Conservation (phyloP, 352 stramenopile species). For the Pythium graminicola region DNA sequence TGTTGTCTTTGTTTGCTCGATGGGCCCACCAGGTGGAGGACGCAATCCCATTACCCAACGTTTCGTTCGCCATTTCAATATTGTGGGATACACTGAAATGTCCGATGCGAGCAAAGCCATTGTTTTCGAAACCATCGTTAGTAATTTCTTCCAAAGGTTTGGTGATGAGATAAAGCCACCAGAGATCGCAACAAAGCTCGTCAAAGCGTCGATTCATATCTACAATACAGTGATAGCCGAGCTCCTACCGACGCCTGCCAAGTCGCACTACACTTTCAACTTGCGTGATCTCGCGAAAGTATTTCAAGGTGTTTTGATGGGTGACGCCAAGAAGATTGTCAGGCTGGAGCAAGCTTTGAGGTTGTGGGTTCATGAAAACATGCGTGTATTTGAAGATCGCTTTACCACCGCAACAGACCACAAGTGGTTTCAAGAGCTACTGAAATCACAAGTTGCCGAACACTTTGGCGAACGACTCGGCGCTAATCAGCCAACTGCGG, state of each 20-base stretch:
- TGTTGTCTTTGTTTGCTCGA: constrained; percentile 85
- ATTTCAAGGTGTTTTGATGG: constrained; percentile 89
- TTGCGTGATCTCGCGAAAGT: constrained; percentile 93
- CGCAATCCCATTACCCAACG: constrained; percentile 90
- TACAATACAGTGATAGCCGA: constrained; percentile 89
- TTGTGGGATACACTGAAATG: constrained; percentile 88
- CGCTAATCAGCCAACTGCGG: constrained; percentile 59
- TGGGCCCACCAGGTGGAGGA: constrained; percentile 90
- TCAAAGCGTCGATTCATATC: constrained; percentile 82
- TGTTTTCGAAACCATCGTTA: constrained; percentile 92
- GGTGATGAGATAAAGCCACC: constrained; percentile 48
- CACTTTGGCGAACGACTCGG: constrained; percentile 82
- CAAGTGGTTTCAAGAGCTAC: constrained; percentile 81
- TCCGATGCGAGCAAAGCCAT: constrained; percentile 83
- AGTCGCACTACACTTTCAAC: constrained; percentile 96
- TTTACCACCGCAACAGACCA: constrained; percentile 89
- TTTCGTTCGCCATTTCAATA: constrained; percentile 91
- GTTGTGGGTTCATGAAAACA: constrained; percentile 91
- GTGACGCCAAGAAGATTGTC: constrained; percentile 61
- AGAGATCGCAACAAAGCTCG: constrained; percentile 61
- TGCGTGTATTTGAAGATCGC: constrained; percentile 92
- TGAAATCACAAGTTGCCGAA: constrained; percentile 54
- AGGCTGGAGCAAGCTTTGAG: constrained; percentile 64
- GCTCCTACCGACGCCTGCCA: constrained; percentile 88
- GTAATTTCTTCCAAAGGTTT: constrained; percentile 68